Percentiles rank a stretch among this genome's conserved stretches.
Evolutionary conservation across 176 grass and related monocot species (phyloP).

Genomic region (Bothriochloa decipiens): DNA sequence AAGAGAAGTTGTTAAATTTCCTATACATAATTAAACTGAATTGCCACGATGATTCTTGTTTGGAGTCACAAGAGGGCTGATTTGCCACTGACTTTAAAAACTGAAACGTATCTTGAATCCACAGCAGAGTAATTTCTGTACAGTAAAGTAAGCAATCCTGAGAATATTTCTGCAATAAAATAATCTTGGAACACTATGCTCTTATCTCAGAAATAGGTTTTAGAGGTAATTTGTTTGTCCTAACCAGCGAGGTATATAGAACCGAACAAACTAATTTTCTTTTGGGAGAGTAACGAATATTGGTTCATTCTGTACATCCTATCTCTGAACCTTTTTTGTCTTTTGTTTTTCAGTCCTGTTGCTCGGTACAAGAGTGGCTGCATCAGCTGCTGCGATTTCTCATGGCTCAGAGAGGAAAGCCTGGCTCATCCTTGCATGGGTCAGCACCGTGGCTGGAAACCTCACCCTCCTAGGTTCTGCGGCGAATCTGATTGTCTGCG

Average conservation of each 20-base stretch:
- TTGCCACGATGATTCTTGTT: neutral
- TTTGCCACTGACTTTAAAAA: neutral
- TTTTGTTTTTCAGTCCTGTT: conserved; percentile 62
- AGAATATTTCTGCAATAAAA: neutral
- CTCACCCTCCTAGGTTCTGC: conserved; percentile 88
- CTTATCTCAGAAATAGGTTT: neutral
- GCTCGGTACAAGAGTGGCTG: conserved; percentile 83
- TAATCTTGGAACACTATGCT: conserved; percentile 2
- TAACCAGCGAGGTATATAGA: neutral
- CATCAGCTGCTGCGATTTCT: conserved; percentile 77
- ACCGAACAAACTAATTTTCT: neutral
- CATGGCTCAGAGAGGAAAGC: conserved; percentile 68
- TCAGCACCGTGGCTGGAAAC: conserved; percentile 94
- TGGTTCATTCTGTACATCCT: neutral
- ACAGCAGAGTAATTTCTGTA: neutral
- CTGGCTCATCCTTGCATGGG: conserved; percentile 88
- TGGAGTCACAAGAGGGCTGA: neutral
- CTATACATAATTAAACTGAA: neutral
- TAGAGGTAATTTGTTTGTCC: neutral
- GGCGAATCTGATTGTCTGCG: conserved; percentile 94
- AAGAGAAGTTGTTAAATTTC: neutral
- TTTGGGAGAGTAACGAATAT: neutral
- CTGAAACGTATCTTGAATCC: neutral
- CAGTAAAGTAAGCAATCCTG: neutral
- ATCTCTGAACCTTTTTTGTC: neutral